A percentile compares a stretch with the other conserved stretches of the same genome.
These are phyloP conservation scores for Fomitopsis palustris DNA, from an alignment of 1,284 basidiomycete species.

Conservation along the genomic window DNA sequence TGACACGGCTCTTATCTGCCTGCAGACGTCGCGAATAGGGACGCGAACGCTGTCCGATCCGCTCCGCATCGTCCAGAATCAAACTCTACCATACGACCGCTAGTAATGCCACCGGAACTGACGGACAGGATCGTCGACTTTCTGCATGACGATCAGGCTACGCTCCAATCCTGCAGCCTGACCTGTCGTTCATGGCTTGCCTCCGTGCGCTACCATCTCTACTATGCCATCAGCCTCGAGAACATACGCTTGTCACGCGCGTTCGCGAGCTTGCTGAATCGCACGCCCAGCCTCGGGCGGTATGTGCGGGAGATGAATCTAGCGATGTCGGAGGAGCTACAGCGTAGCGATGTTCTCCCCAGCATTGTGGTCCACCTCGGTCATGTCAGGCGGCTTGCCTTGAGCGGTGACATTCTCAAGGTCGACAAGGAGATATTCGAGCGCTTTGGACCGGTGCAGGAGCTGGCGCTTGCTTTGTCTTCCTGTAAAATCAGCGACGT, in stretches of 20 bases:
- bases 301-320: constrained; percentile 1
- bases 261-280: not conserved
- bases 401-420: not conserved
- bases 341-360: not conserved
- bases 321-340: constrained; percentile 1
- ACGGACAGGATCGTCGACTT: constrained; percentile 24
- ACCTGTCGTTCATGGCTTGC: constrained; percentile 30
- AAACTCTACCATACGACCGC: not conserved
- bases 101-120: not conserved
- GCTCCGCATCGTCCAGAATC: not conserved
- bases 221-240: constrained; percentile 16
- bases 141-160: constrained; percentile 18
- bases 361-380: not conserved
- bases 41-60: not conserved
- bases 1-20: not conserved
- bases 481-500: constrained; percentile 1
- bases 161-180: constrained; percentile 27
- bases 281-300: not conserved
- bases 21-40: not conserved
- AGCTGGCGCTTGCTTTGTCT: not conserved
- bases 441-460: not conserved
- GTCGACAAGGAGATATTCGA: not conserved
- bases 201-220: constrained; percentile 30
- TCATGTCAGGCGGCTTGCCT: not conserved
- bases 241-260: not conserved